These are phyloP conservation scores for Collybia mongolica DNA, from an alignment of 768 basidiomycete genomes.

Conservation along the genomic window DNA sequence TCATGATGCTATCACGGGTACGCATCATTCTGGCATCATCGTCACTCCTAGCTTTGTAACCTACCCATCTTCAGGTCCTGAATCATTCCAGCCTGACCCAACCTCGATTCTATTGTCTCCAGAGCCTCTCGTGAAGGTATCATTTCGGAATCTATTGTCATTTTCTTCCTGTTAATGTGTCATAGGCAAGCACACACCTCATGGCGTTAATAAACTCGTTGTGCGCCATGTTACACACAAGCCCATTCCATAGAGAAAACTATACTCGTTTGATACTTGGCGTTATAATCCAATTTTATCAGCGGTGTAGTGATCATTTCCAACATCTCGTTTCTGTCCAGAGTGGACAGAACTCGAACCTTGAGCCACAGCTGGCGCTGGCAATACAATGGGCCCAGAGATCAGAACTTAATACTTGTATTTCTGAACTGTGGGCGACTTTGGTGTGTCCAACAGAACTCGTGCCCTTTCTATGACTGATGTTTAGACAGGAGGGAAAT, in stretches of 20 bases:
- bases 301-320: conserved; percentile 87
- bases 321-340: conserved; percentile 61
- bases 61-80: conserved; percentile 50
- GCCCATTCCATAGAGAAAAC: conserved; percentile 93
- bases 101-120: conserved; percentile 59
- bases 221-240: conserved; percentile 85
- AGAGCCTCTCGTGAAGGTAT: conserved; percentile 79
- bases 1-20: conserved; percentile 81
- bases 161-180: neutral
- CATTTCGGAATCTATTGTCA: neutral
- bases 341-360: conserved; percentile 28
- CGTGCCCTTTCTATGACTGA: neutral
- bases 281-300: conserved; percentile 95
- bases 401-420: conserved; percentile 71
- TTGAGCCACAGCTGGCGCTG: conserved; percentile 50
- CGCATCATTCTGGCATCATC: conserved; percentile 4
- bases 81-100: conserved; percentile 86
- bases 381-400: conserved; percentile 84
- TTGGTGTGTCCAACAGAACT: conserved; percentile 38
- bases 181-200: conserved; percentile 76
- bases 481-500: conserved; percentile 35
- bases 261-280: conserved; percentile 92
- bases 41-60: neutral
- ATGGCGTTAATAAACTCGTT: conserved; percentile 91
- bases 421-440: conserved; percentile 60